Percentiles rank a stretch among this genome's conserved stretches.
Conservation (phyloP, 2,329 filamentous ascomycete genomes). For the Pseudogymnoascus sp. region DNA sequence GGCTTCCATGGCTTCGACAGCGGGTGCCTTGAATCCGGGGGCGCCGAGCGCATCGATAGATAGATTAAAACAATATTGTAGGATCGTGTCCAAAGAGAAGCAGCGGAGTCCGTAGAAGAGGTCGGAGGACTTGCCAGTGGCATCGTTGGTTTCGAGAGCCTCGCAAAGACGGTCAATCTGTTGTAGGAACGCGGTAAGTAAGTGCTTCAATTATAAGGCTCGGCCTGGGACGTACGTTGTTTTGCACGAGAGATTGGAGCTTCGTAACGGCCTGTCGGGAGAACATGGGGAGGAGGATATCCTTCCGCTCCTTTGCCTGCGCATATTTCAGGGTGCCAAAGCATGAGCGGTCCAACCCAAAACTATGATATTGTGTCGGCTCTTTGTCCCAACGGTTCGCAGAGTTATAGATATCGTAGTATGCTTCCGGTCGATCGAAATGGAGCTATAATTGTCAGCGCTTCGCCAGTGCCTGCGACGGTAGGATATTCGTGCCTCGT, state of each 20-base stretch:
- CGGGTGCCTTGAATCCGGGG: constrained; percentile 31
- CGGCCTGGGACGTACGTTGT: constrained; percentile 21
- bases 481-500: constrained; percentile 16
- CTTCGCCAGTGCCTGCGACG: background rate
- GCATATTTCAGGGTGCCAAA: constrained; percentile 32
- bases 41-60: constrained; percentile 29
- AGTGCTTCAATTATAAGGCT: background rate
- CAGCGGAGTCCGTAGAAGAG: constrained; percentile 26
- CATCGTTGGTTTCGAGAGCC: constrained; percentile 22
- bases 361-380: constrained; percentile 28
- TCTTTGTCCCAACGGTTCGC: constrained; percentile 34
- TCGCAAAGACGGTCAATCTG: constrained; percentile 24
- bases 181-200: background rate
- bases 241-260: constrained; percentile 27
- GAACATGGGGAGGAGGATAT: constrained; percentile 33
- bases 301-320: constrained; percentile 31
- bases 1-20: constrained; percentile 31
- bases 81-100: constrained; percentile 28
- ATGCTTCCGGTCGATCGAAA: constrained; percentile 32
- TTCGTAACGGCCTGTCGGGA: constrained; percentile 29
- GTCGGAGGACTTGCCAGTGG: constrained; percentile 16
- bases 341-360: constrained; percentile 31
- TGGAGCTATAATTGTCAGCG: constrained; percentile 27
- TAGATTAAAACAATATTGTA: constrained; percentile 32
- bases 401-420: constrained; percentile 34